These are phyloP conservation scores for Naganishia randhawae DNA, from an alignment of 768 basidiomycete species.

Conservation along the genomic window DNA sequence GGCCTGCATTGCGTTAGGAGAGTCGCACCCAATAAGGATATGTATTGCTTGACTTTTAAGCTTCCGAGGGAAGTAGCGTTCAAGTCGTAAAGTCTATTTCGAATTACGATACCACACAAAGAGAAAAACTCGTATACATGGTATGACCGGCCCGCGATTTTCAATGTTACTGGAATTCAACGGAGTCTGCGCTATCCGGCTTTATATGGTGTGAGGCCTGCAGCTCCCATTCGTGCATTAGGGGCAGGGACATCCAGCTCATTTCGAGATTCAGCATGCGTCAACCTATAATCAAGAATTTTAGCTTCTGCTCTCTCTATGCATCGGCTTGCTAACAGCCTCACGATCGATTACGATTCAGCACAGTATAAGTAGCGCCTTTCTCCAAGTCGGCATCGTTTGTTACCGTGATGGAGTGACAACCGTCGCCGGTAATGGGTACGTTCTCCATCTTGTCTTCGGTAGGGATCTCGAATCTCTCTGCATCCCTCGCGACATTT, in stretches of 20 bases:
- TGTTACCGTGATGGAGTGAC: not conserved
- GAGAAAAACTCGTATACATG: too few species aligned
- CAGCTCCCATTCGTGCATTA: not conserved
- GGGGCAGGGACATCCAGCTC: not conserved
- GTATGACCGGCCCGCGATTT: not conserved
- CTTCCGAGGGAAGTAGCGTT: conserved; percentile 58
- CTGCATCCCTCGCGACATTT: not conserved
- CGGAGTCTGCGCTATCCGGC: not conserved
- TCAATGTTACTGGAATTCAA: too few species aligned
- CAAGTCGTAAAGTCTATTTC: conserved; percentile 7
- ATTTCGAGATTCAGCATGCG: not conserved
- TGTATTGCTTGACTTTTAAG: conserved; percentile 93
- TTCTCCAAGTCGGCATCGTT: conserved; percentile 7
- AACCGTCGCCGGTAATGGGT: not conserved
- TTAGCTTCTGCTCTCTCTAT: not conserved
- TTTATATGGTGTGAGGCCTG: not conserved
- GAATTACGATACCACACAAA: not conserved
- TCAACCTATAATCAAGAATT: not conserved
- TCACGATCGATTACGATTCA: conserved; percentile 4
- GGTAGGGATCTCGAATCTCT: conserved; percentile 1
- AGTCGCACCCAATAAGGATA: conserved; percentile 92
- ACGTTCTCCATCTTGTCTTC: not conserved
- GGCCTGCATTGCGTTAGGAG: conserved; percentile 74
- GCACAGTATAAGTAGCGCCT: conserved; percentile 1
- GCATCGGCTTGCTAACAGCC: not conserved